Evolutionary conservation across 108 stramenopile genomes (phyloP).

Genomic region (Stephanodiscus triporus): DNA sequence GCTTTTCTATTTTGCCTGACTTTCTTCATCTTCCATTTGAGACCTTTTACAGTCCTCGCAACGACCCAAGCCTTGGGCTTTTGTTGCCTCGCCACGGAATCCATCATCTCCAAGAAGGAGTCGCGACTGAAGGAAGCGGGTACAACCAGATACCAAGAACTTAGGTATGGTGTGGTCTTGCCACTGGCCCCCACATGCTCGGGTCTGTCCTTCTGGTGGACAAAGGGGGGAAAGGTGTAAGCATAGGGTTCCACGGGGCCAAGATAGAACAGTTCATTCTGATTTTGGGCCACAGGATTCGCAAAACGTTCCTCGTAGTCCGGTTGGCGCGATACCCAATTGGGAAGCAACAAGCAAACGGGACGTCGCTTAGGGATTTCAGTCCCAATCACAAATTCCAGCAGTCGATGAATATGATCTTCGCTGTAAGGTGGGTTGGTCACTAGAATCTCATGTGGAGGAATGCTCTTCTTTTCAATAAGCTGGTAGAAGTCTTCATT

Average conservation of each 20-base stretch:
- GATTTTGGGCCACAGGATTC: constrained; percentile 25
- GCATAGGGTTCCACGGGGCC: constrained; percentile 23
- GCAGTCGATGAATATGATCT: constrained; percentile 66
- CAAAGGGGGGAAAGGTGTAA: constrained; percentile 30
- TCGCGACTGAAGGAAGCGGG: neutral
- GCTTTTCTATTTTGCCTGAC: neutral
- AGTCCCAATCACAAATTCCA: constrained; percentile 24
- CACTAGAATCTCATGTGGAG: constrained; percentile 68
- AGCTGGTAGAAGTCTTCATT: constrained; percentile 36
- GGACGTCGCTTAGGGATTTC: constrained; percentile 9
- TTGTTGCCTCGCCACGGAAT: neutral
- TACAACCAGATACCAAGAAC: constrained; percentile 39
- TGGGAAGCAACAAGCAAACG: constrained; percentile 44
- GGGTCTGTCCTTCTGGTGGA: neutral
- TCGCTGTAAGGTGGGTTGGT: constrained; percentile 85
- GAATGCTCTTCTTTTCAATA: constrained; percentile 39
- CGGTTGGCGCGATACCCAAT: too few relatives aligned
- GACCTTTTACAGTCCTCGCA: neutral
- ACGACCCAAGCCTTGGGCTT: neutral
- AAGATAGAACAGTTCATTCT: constrained; percentile 17
- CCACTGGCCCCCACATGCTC: constrained; percentile 23
- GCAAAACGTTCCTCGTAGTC: constrained; percentile 30
- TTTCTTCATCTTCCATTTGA: neutral
- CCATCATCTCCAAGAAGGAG: neutral
- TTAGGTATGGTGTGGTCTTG: constrained; percentile 42